Evolutionary conservation across 1,139 yeast genomes (phyloP), one percentile per base, ranked within the genome.

Genomic region (Casaregolazyma lundiana): DNA sequence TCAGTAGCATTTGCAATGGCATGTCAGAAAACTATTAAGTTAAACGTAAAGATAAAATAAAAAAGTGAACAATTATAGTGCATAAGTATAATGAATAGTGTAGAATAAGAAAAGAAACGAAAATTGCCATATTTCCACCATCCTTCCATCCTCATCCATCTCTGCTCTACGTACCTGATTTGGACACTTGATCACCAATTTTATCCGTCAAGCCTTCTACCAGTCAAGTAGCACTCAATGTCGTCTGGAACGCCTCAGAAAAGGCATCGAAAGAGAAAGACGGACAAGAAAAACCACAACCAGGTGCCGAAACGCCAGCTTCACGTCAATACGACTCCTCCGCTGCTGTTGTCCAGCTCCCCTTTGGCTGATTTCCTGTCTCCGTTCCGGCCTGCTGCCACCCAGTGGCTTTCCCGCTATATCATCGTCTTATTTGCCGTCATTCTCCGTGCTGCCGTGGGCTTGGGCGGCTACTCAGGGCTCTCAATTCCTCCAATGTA

Each of bases 401-500:
- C 84, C 57, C 96, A 88, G 71, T 87, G 96, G 96, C 82, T 86
- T 2, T 92, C 94, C 0, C 71, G 94, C 50, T 86, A 87, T 61
- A 78, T 87, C 38, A 77, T 88, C 26, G 75, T 89, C 2, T 71
- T 87, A 47, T 78, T 86, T 51, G 89, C 95, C 1, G 66, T 89
- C 6, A 77, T 92, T 16, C 73, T 90, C 3, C 72, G 96, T 54
- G 76, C 88, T 43, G 96, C 95, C 0, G 83, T 92, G 15, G 96
- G 97, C 0, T 70, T 90, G 40, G 98, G 97, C 0, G 77, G 90
- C 2, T 90, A 80, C 62, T 88, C 95, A 43, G 98, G 70, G 16
- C 51, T 44, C 39, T 68, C 71, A 7, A 69, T 72, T 3, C 79
- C 83, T 11, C 97, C 97, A 6, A 77, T 87, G 77, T 81, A 72